These are phyloP conservation scores for Nosema muscidifuracis DNA, from an alignment of 371 early-diverging fungal species.

Conservation along the genomic window DNA sequence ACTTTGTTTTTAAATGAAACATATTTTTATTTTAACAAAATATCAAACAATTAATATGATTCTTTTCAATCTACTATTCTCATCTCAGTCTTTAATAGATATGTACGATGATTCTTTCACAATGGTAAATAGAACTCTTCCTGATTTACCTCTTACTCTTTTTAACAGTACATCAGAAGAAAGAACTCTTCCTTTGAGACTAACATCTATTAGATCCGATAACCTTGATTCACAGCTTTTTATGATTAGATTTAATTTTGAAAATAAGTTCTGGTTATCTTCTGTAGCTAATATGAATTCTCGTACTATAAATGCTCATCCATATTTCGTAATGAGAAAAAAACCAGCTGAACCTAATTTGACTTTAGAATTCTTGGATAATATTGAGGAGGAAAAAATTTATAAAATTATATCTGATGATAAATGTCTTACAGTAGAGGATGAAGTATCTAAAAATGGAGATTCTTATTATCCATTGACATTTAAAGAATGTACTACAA, in stretches of 20 bases:
- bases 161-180: background rate
- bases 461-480: background rate
- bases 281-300: background rate
- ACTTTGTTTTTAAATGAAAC: no score
- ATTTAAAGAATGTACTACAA: constrained; percentile 6
- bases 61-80: background rate
- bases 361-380: background rate
- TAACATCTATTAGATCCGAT: constrained; percentile 1
- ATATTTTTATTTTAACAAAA: no score
- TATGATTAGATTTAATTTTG: constrained; percentile 6
- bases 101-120: constrained; percentile 16
- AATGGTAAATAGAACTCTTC: constrained; percentile 11
- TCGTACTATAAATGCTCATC: background rate
- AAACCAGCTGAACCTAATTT: background rate
- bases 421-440: constrained; percentile 23
- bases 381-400: background rate
- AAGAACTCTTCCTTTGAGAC: background rate
- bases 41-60: no score
- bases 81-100: background rate
- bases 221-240: constrained; percentile 16
- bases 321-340: background rate
- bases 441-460: background rate
- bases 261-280: constrained; percentile 17
- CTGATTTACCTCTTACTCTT: constrained; percentile 16
- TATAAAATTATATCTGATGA: constrained; percentile 22